Evolutionary conservation across 768 basidiomycete genomes (phyloP).

Genomic region (Cantharellus anzutake): DNA sequence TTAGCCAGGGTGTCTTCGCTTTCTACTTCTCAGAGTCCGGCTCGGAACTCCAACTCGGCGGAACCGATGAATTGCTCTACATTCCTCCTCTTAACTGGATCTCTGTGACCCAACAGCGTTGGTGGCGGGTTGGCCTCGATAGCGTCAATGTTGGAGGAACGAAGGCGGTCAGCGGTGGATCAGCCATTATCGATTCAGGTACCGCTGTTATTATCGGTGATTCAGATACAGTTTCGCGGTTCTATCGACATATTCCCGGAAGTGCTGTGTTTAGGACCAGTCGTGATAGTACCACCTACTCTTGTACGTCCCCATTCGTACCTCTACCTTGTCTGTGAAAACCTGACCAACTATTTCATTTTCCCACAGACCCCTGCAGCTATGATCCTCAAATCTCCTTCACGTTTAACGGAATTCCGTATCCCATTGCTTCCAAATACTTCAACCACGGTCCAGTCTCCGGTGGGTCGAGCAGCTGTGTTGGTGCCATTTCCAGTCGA

Average conservation of each 20-base stretch:
- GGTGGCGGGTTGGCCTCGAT: constrained; percentile 13
- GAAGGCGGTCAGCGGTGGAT: constrained; percentile 6
- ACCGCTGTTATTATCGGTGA: constrained; percentile 14
- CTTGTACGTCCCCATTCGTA: no score
- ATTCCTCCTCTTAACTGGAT: constrained; percentile 18
- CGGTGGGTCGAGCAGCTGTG: constrained; percentile 3
- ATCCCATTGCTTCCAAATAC: constrained; percentile 10
- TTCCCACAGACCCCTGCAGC: constrained; percentile 3
- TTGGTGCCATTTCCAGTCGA: constrained; percentile 5
- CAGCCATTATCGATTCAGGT: constrained; percentile 19
- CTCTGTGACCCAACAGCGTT: constrained; percentile 13
- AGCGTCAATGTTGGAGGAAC: constrained; percentile 7
- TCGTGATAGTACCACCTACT: no score
- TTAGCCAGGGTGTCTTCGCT: constrained; percentile 11
- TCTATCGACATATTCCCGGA: constrained; percentile 13
- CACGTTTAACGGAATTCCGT: constrained; percentile 9
- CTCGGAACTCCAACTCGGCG: constrained; percentile 20
- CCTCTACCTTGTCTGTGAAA: no score
- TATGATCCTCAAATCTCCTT: neutral
- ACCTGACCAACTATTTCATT: neutral
- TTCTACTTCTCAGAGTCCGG: constrained; percentile 15
- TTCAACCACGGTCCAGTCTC: constrained; percentile 16
- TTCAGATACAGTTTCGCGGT: constrained; percentile 7
- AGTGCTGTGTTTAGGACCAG: no score
- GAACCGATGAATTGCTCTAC: constrained; percentile 17